Percentiles rank a stretch among this genome's conserved stretches.
Conservation (phyloP, 768 basidiomycete species). For the Harrya chromipes region DNA sequence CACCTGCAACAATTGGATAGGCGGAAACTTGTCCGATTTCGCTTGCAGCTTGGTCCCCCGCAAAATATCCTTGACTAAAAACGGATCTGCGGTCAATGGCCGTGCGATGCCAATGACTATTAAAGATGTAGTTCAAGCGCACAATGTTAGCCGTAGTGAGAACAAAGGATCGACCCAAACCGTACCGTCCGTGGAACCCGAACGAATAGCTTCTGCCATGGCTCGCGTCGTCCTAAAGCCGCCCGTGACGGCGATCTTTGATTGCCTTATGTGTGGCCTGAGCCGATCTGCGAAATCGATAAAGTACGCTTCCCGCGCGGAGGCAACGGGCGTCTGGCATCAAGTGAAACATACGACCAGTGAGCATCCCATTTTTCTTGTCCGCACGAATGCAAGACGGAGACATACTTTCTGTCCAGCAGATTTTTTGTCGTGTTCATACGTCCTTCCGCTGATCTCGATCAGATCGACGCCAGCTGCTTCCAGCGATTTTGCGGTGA, state of each 20-base stretch:
- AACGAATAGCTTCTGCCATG: conserved; percentile 28
- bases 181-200: conserved; percentile 25
- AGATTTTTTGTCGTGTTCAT: conserved; percentile 22
- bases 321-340: conserved; percentile 11
- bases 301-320: conserved; percentile 29
- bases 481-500: conserved; percentile 33
- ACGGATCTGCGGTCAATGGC: conserved; percentile 30
- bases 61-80: conserved; percentile 28
- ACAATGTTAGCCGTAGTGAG: background rate
- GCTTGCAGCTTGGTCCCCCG: conserved; percentile 22
- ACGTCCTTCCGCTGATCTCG: conserved; percentile 40
- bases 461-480: conserved; percentile 36
- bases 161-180: background rate
- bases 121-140: background rate
- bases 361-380: too few relatives aligned
- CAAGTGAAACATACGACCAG: background rate
- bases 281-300: conserved; percentile 30
- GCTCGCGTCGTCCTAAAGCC: conserved; percentile 29
- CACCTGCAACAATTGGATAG: conserved; percentile 36
- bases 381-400: background rate
- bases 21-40: conserved; percentile 32
- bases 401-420: conserved; percentile 11
- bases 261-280: conserved; percentile 21
- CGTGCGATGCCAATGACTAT: conserved; percentile 31
- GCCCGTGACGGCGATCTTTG: conserved; percentile 30